Evolutionary conservation across 2,329 filamentous ascomycete genomes (phyloP), one percentile per base, ranked within the genome.

Genomic region (Pseudogymnoascus sp.): DNA sequence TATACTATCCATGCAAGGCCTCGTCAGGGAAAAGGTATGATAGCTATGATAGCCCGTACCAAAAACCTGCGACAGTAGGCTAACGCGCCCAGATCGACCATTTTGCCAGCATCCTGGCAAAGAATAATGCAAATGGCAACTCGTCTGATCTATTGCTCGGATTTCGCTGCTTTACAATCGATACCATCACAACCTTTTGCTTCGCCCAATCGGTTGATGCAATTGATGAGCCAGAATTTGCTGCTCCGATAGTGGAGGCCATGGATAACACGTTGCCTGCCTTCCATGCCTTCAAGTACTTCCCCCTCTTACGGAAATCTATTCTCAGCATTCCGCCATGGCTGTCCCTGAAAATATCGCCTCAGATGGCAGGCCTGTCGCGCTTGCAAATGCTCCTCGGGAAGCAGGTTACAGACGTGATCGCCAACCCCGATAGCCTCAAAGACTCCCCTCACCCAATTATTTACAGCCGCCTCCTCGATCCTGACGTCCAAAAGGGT

Each of bases 151-250:
- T 71, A 44, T 66, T 68, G 54, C 70, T 66, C 58, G 71, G 65
- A 10, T 69, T 73, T 54, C 67, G 70, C 11, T 72, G 68, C 61
- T 66, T 72, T 54, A 69, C 72, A 1, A 62, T 73, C n/a, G 73
- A 74, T 60, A 70, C 69, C 10, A 73, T 74, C 31, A 70, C 70
- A 33, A 68, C 68, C 11, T 74, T 76, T 59, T 75, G 73, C 62
- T 77, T 77, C 62, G 75, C 70, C 10, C 69, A 72, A n/a, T 66
- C 71, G 17, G 69, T 76, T 7, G 60, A 75, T 37, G 72, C 72
- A 13, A 66, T 76, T 40, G 71, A 74, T n/a, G 68, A 67, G 4
- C 68, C 72, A 31, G 71, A 69, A 33, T 77, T 77, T 62, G 64
- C 70, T 21, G 72, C 73, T 6, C 75, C 75, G 0, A 71, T 76